Evolutionary conservation across 768 basidiomycete species (phyloP).

Genomic region (Suillus lakei): DNA sequence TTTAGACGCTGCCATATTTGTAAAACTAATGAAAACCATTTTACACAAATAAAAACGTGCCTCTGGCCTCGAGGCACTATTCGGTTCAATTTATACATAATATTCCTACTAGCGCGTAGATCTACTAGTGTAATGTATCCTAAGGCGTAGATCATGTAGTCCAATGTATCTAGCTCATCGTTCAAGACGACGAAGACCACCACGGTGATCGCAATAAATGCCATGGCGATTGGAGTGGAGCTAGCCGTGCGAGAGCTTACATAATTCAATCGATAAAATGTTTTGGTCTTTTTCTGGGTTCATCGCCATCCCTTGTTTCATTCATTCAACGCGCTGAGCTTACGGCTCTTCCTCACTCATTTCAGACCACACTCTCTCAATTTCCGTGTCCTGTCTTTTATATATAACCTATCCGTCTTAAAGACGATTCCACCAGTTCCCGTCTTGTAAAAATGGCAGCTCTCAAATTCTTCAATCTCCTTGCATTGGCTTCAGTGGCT

Average conservation of each 20-base stretch:
- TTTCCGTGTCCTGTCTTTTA: constrained; percentile 13
- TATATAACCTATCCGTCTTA: constrained; percentile 2
- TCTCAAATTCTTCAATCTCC: constrained; percentile 56
- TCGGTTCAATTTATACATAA: background rate
- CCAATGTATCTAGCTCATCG: background rate
- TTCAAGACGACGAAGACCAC: background rate
- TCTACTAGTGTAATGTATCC: too few species aligned
- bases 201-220: constrained; percentile 37
- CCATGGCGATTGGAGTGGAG: constrained; percentile 16
- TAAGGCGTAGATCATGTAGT: too few species aligned
- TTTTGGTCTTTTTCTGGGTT: background rate
- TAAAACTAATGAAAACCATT: constrained; percentile 23
- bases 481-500: constrained; percentile 63
- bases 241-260: constrained; percentile 30
- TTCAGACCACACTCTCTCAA: constrained; percentile 27
- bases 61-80: background rate
- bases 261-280: constrained; percentile 14
- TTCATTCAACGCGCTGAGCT: constrained; percentile 26
- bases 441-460: constrained; percentile 46
- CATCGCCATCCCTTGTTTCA: constrained; percentile 15
- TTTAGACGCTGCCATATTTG: constrained; percentile 42
- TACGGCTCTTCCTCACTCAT: constrained; percentile 22
- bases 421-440: constrained; percentile 8
- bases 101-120: too few species aligned
- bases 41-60: constrained; percentile 35